Evolutionary conservation across 768 basidiomycete species (phyloP).

Genomic region (Termitomyces sp.): DNA sequence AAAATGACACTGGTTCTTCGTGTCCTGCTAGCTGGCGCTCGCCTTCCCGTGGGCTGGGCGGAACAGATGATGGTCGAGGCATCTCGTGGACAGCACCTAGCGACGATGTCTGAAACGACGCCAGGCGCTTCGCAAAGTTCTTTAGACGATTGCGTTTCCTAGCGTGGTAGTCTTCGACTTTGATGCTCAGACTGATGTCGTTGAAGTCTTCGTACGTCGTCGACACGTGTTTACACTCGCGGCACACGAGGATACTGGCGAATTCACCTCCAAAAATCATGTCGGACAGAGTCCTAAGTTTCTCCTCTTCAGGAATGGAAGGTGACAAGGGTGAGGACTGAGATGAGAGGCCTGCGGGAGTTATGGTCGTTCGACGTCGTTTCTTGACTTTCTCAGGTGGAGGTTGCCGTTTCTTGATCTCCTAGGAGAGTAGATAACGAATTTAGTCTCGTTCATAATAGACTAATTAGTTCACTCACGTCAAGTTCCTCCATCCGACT

Average conservation of each 20-base stretch:
- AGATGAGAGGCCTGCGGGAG: constrained; percentile 19
- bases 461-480: constrained; percentile 38
- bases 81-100: constrained; percentile 25
- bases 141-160: constrained; percentile 78
- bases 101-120: constrained; percentile 32
- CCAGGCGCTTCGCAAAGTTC: constrained; percentile 67
- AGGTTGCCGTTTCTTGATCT: constrained; percentile 74
- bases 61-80: constrained; percentile 60
- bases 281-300: constrained; percentile 74
- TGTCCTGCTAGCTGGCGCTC: constrained; percentile 29
- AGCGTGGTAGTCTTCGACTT: constrained; percentile 75
- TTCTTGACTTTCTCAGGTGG: constrained; percentile 36
- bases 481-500: constrained; percentile 96
- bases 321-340: constrained; percentile 13
- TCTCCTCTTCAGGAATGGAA: constrained; percentile 40
- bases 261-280: constrained; percentile 89
- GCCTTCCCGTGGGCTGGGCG: constrained; percentile 35
- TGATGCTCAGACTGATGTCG: constrained; percentile 89
- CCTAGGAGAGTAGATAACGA: constrained; percentile 36
- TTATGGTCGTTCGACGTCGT: constrained; percentile 38
- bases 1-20: constrained; percentile 34
- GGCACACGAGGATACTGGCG: constrained; percentile 90
- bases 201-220: constrained; percentile 93
- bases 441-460: not conserved
- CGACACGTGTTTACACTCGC: constrained; percentile 90